Evolutionary conservation across 176 grass and related monocot species (phyloP).

Genomic region (Alloteropsis semialata): DNA sequence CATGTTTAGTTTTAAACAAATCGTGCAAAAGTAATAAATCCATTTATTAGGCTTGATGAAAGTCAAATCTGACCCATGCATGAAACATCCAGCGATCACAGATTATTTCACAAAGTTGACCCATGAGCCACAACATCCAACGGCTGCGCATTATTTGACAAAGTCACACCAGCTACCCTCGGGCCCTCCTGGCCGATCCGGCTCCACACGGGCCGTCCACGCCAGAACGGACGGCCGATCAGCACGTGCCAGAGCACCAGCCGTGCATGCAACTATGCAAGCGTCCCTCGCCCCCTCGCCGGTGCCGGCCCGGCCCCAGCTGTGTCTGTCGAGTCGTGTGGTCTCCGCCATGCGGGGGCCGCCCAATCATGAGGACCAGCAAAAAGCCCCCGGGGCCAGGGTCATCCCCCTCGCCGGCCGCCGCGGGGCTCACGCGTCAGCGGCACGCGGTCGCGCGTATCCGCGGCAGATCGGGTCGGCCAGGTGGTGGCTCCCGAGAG

Average conservation of each 20-base stretch:
- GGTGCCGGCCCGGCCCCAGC: conserved; percentile 13
- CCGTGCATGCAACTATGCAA: neutral
- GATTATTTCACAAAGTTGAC: no score
- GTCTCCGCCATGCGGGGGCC: neutral
- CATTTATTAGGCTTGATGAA: no score
- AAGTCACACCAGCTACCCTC: neutral
- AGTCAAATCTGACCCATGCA: no score
- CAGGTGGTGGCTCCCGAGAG: conserved; percentile 40
- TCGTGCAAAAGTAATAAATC: no score
- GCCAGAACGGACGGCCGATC: conserved; percentile 2
- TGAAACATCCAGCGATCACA: no score
- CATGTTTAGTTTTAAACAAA: no score
- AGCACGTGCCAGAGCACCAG: neutral
- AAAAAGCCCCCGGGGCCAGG: neutral
- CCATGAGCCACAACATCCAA: no score
- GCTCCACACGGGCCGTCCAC: neutral
- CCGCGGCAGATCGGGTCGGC: conserved; percentile 16
- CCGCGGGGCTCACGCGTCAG: neutral
- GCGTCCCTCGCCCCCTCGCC: neutral
- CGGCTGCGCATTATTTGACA: neutral
- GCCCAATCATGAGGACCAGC: conserved; percentile 28
- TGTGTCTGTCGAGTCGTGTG: neutral
- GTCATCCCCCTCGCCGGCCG: neutral
- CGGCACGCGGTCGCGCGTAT: neutral
- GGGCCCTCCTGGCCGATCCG: neutral